Evolutionary conservation across 208 protist species (phyloP), one percentile per base, ranked within the genome.

Genomic region (Acanthamoeba sp.): DNA sequence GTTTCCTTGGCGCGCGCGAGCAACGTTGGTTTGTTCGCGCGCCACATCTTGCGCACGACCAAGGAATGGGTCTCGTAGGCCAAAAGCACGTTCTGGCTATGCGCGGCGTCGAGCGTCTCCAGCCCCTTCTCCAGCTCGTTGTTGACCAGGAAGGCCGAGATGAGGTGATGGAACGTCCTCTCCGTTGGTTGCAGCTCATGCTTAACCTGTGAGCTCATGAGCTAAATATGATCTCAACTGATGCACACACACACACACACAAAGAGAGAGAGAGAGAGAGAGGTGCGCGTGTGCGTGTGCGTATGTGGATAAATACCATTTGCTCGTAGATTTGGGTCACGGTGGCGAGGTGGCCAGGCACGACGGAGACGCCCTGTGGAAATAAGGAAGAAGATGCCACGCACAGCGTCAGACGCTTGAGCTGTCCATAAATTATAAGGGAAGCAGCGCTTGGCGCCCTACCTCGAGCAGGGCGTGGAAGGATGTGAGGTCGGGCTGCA

Each of bases 91-190:
- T 10, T 36, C 14, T 48, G 5, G 6, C 48, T 7, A 6, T 20
- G 32, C 1, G 71, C 71, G 9, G 48, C 71, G 32, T 48, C 20
- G 22, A 80, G 1, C 0, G 48, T 32, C 38, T 80, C 36, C 20
- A 48, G 32, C 18, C 36, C 71, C 5, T 80, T 38, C 6, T 38
- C 2, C 16, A 80, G 71, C 38, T 80, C 71, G 27, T 80, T 24
- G 71, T 80, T 80, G 36, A 80, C 71, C 22, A 80, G 29, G 29
- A 80, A 80, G 71, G 71, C 71, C n/a, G 71, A 80, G 71, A 80
- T 80, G 36, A 80, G 3, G 71, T 80, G 24, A 36, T 80, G 71
- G 36, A 80, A 80, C 71, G 71, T 80, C 71, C 29, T 24, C 0
- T 32, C 32, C 32, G 32, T 80, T 16, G 71, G 71, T 34, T 20